Conservation (phyloP, 129 eudicot genomes). For the Saussurea involucrata region DNA sequence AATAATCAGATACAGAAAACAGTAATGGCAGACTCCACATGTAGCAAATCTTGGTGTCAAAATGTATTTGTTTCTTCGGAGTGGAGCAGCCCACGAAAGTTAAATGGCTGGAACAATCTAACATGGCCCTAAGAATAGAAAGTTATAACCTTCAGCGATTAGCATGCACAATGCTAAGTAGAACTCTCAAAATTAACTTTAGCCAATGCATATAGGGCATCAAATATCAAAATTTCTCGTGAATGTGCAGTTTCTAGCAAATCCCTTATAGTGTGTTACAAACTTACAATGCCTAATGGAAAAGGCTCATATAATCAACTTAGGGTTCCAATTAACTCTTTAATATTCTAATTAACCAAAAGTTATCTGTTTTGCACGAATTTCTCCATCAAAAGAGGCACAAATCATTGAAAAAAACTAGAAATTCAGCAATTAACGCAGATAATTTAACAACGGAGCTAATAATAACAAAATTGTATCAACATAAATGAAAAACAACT, state of each 20-base stretch:
- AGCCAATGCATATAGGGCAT: background rate
- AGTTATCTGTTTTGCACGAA: background rate
- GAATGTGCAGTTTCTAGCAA: background rate
- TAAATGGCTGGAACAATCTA: background rate
- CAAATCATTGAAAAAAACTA: background rate
- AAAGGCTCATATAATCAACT: background rate
- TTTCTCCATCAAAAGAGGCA: background rate
- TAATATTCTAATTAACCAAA: background rate
- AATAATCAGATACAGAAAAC: background rate
- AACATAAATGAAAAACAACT: slow-evolving; percentile 24
- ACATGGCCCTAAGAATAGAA: background rate
- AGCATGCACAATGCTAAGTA: background rate
- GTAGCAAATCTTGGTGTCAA: background rate
- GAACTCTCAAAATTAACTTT: background rate
- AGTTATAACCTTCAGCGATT: background rate
- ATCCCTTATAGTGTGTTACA: background rate
- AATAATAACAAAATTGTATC: background rate
- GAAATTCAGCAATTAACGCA: background rate
- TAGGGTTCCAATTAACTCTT: slow-evolving; percentile 11
- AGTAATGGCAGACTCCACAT: background rate
- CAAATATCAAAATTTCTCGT: background rate
- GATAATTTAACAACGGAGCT: background rate
- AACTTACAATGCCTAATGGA: background rate
- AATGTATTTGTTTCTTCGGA: background rate
- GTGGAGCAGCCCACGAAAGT: background rate